Percentiles rank a stretch among this genome's conserved stretches.
Evolutionary conservation across 23 red algal species (phyloP).

Genomic region (Gracilaria gracilis): DNA sequence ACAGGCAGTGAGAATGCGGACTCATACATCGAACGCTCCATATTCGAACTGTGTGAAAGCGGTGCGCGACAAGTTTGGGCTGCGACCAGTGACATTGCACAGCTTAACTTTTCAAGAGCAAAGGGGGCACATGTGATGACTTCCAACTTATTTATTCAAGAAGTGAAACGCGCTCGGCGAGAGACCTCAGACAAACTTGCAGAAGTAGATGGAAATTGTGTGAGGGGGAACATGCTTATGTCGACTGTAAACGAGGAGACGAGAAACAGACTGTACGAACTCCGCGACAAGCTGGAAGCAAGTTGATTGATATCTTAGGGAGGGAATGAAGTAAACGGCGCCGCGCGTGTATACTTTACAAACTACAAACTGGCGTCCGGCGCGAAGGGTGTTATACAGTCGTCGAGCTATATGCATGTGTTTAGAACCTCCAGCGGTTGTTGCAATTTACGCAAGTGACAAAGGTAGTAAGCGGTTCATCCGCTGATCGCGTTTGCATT

Average conservation of each 20-base stretch:
- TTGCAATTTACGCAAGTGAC: constrained; percentile 94
- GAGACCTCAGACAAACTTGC: constrained; percentile 45
- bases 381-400: neutral
- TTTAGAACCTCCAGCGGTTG: constrained; percentile 95
- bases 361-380: neutral
- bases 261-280: constrained; percentile 59
- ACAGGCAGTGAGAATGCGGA: constrained; percentile 78
- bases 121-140: constrained; percentile 83
- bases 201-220: constrained; percentile 16
- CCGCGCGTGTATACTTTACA: neutral
- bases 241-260: constrained; percentile 67
- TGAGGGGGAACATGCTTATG: constrained; percentile 68
- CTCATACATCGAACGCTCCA: constrained; percentile 61
- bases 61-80: constrained; percentile 77
- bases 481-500: constrained; percentile 98
- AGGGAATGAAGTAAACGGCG: neutral
- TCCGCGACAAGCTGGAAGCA: constrained; percentile 43
- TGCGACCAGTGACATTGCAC: constrained; percentile 63
- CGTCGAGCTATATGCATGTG: constrained; percentile 3
- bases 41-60: constrained; percentile 48
- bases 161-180: constrained; percentile 53
- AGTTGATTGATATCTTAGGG: neutral
- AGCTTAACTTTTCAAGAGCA: constrained; percentile 36
- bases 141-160: constrained; percentile 64
- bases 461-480: constrained; percentile 99